Percentiles rank a stretch among this genome's conserved stretches.
phyloP scores from a whole-genome alignment of 2,329 filamentous ascomycete genomes.

The Ascomycota sp. region DNA sequence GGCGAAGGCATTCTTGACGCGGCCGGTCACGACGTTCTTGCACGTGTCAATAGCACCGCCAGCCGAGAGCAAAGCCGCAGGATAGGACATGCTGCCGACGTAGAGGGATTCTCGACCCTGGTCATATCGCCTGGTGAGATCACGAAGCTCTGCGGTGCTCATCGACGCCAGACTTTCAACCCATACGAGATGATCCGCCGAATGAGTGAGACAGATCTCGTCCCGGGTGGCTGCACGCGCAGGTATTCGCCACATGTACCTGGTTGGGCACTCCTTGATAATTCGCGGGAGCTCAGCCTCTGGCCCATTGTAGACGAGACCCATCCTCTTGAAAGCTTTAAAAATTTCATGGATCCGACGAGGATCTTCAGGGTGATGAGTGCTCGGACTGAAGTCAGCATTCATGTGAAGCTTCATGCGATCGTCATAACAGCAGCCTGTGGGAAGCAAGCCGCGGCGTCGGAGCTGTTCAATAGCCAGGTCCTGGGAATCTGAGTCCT shows the following conservation, averaged over 20 bases:
- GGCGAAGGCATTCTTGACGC: slow-evolving; percentile 86
- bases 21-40: slow-evolving; percentile 64
- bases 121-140: slow-evolving; percentile 40
- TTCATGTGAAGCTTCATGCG: slow-evolving; percentile 94
- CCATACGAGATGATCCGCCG: slow-evolving; percentile 57
- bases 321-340: slow-evolving; percentile 64
- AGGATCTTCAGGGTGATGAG: slow-evolving; percentile 88
- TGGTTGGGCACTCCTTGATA: slow-evolving; percentile 31
- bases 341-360: slow-evolving; percentile 85
- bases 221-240: slow-evolving; percentile 57
- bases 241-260: slow-evolving; percentile 56
- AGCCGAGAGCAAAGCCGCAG: slow-evolving; percentile 64
- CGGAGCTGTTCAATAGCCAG: slow-evolving; percentile 17
- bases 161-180: slow-evolving; percentile 37
- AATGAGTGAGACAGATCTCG: slow-evolving; percentile 68
- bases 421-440: slow-evolving; percentile 74
- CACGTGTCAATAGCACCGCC: slow-evolving; percentile 93
- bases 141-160: slow-evolving; percentile 44
- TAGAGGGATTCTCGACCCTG: slow-evolving; percentile 58
- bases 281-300: slow-evolving; percentile 32
- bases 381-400: slow-evolving; percentile 48
- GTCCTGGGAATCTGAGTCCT: slow-evolving; percentile 15
- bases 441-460: slow-evolving; percentile 36
- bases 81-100: slow-evolving; percentile 63
- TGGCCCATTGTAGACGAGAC: slow-evolving; percentile 47